phyloP scores from a whole-genome alignment of 495 filamentous ascomycete genomes.

The Penicillium canariense region DNA sequence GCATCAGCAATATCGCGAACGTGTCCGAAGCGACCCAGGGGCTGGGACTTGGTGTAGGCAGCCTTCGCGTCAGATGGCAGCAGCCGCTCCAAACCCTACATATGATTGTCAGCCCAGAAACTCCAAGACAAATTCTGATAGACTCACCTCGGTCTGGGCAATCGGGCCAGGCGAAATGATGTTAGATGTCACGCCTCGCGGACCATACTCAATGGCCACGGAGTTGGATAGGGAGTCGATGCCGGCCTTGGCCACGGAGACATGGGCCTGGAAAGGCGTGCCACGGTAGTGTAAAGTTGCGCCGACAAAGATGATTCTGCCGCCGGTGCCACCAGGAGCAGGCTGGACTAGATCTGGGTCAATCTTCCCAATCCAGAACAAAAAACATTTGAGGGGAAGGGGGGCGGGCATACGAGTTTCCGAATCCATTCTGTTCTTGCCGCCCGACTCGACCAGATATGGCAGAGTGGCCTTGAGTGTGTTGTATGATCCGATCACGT shows the following conservation, averaged over 20 bases:
- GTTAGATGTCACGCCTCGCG: constrained; percentile 84
- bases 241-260: constrained; percentile 84
- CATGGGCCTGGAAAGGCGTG: constrained; percentile 80
- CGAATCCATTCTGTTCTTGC: constrained; percentile 54
- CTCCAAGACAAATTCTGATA: background rate
- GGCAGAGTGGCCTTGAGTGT: constrained; percentile 88
- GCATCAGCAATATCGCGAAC: constrained; percentile 90
- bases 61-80: constrained; percentile 35
- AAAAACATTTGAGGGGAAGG: no score
- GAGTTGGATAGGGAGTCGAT: constrained; percentile 77
- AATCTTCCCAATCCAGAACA: no score
- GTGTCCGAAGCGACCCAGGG: constrained; percentile 71
- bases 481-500: constrained; percentile 89
- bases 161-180: constrained; percentile 83
- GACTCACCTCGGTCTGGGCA: constrained; percentile 55
- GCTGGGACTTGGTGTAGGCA: constrained; percentile 45
- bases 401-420: constrained; percentile 35
- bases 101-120: background rate
- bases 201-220: constrained; percentile 82
- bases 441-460: constrained; percentile 70
- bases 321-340: constrained; percentile 58
- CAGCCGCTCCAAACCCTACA: constrained; percentile 43
- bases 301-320: constrained; percentile 83
- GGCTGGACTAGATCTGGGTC: constrained; percentile 26
- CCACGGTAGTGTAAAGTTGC: constrained; percentile 89